Evolutionary conservation across 805 yeast species (phyloP).

Genomic region (Cephaloascus fragrans): DNA sequence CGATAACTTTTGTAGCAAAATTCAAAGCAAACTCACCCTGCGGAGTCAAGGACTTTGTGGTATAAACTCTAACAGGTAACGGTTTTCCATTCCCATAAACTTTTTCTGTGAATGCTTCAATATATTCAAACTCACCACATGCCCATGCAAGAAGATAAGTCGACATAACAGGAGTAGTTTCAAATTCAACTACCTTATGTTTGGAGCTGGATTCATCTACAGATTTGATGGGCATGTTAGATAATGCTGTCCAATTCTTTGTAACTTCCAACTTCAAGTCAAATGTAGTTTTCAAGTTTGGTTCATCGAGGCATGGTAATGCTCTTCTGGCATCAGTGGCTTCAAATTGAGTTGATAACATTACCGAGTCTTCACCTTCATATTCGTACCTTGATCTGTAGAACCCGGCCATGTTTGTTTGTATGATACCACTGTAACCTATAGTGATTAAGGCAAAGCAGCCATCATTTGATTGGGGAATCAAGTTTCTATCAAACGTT

Average conservation of each 20-base stretch:
- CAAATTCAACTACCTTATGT: conserved; percentile 22
- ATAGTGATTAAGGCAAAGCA: conserved; percentile 16
- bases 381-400: conserved; percentile 33
- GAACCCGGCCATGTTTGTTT: conserved; percentile 49
- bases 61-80: conserved; percentile 41
- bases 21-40: conserved; percentile 39
- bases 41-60: conserved; percentile 36
- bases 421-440: conserved; percentile 31
- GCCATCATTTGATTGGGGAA: conserved; percentile 14
- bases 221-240: conserved; percentile 33
- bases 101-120: conserved; percentile 33
- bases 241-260: conserved; percentile 25
- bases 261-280: conserved; percentile 28
- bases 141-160: conserved; percentile 53
- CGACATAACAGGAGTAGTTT: conserved; percentile 43
- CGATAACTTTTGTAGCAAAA: conserved; percentile 40
- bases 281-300: conserved; percentile 46
- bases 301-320: conserved; percentile 52
- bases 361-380: conserved; percentile 22
- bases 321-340: conserved; percentile 52
- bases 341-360: conserved; percentile 48
- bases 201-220: conserved; percentile 9
- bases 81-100: conserved; percentile 25
- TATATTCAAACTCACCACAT: conserved; percentile 44
- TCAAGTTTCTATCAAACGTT: conserved; percentile 32